These are phyloP conservation scores for Aleurites moluccanus DNA, from an alignment of 441 rosid genomes.

Conservation along the genomic window DNA sequence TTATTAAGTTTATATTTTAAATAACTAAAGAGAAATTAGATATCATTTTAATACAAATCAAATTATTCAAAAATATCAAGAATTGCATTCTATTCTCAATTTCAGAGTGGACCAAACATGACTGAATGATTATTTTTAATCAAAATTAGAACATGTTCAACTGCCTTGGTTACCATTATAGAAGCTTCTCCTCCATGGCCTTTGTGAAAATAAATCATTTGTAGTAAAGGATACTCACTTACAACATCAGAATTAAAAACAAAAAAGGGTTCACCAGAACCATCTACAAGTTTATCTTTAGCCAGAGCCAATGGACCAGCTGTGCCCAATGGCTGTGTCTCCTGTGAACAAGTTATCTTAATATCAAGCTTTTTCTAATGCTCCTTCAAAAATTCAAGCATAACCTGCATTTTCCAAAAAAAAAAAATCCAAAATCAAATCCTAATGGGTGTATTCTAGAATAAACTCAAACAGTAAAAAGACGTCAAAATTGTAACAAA, in stretches of 20 bases:
- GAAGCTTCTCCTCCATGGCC: conserved; percentile 96
- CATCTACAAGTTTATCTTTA: conserved; percentile 78
- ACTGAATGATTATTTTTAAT: too few relatives aligned
- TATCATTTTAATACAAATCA: too few relatives aligned
- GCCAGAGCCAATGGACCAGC: conserved; percentile 99
- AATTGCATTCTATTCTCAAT: too few relatives aligned
- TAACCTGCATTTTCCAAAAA: conserved; percentile 64
- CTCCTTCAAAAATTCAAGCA: conserved; percentile 89
- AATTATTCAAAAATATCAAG: too few relatives aligned
- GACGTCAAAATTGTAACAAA: too few relatives aligned
- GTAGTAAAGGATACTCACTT: conserved; percentile 83
- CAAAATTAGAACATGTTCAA: background rate
- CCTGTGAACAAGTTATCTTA: conserved; percentile 93
- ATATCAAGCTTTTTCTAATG: conserved; percentile 83
- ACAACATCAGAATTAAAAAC: conserved; percentile 99
- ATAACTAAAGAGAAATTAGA: too few relatives aligned
- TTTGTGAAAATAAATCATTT: conserved; percentile 85
- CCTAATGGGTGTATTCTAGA: too few relatives aligned
- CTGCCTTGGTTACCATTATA: conserved; percentile 96
- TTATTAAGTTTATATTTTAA: too few relatives aligned
- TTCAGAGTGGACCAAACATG: too few relatives aligned
- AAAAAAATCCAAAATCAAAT: background rate
- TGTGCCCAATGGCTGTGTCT: conserved; percentile 97
- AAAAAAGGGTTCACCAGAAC: conserved; percentile 86
- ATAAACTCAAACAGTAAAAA: too few relatives aligned